A percentile compares a stretch with the other conserved stretches of the same genome.
These are phyloP conservation scores for Magnusiomyces ingens DNA, from an alignment of 1,139 yeast genomes.

Conservation along the genomic window DNA sequence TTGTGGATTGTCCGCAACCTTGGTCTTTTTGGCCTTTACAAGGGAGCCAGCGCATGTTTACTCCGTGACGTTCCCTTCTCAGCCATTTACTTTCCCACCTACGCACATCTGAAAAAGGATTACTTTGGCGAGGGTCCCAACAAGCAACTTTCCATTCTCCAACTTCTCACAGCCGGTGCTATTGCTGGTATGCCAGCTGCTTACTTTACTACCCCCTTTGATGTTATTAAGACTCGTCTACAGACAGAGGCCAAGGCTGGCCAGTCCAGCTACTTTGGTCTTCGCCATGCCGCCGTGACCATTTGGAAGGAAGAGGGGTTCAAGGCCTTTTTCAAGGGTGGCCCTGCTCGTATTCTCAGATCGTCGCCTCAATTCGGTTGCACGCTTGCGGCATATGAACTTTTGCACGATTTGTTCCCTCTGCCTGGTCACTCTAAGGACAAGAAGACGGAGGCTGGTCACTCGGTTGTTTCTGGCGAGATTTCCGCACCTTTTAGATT, in stretches of 20 bases:
- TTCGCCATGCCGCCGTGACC: conserved; percentile 66
- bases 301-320: conserved; percentile 74
- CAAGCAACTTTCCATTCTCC: conserved; percentile 65
- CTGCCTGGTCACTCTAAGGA: conserved; percentile 34
- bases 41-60: conserved; percentile 88
- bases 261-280: conserved; percentile 70
- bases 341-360: conserved; percentile 87
- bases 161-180: conserved; percentile 82
- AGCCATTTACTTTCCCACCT: conserved; percentile 95
- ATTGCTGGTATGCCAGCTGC: conserved; percentile 99
- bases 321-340: conserved; percentile 89
- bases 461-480: conserved; percentile 35
- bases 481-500: conserved; percentile 32
- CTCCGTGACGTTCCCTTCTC: conserved; percentile 95
- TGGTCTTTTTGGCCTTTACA: conserved; percentile 81
- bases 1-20: conserved; percentile 67
- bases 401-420: conserved; percentile 60
- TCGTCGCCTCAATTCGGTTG: conserved; percentile 98
- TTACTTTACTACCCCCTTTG: conserved; percentile 90
- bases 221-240: conserved; percentile 90
- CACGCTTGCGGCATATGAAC: conserved; percentile 91
- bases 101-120: conserved; percentile 83
- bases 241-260: conserved; percentile 80
- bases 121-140: conserved; percentile 78
- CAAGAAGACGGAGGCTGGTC: conserved; percentile 36